Evolutionary conservation across 2,329 filamentous ascomycete species (phyloP).

Genomic region (Phoma sp.): DNA sequence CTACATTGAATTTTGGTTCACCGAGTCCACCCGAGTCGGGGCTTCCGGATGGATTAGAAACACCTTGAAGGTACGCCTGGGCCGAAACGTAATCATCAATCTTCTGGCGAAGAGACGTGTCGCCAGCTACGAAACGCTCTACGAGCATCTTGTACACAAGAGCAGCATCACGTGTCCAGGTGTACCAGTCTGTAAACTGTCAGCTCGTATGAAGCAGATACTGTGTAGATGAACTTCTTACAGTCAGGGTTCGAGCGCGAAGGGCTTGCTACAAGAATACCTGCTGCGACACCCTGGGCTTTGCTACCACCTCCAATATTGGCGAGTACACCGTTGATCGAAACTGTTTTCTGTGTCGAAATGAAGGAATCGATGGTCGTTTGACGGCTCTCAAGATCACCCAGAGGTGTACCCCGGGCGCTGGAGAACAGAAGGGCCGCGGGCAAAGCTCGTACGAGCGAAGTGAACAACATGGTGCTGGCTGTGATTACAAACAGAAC

Average conservation of each 20-base stretch:
- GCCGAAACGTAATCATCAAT: slow-evolving; percentile 74
- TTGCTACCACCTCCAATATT: slow-evolving; percentile 63
- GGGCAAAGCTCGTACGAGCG: slow-evolving; percentile 22
- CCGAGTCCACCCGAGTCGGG: slow-evolving; percentile 63
- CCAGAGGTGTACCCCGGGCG: slow-evolving; percentile 17
- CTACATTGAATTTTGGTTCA: slow-evolving; percentile 76
- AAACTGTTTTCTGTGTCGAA: slow-evolving; percentile 54
- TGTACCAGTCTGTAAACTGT: slow-evolving; percentile 69
- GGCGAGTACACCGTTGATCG: slow-evolving; percentile 61
- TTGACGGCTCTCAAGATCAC: slow-evolving; percentile 17
- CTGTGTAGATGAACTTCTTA: slow-evolving; percentile 29
- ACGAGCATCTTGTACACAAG: slow-evolving; percentile 73
- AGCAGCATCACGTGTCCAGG: slow-evolving; percentile 79
- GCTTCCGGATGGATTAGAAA: slow-evolving; percentile 73
- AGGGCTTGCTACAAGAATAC: slow-evolving; percentile 64
- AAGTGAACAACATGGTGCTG: slow-evolving; percentile 26
- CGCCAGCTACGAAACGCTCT: slow-evolving; percentile 70
- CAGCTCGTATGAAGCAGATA: background rate
- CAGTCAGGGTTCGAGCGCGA: slow-evolving; percentile 63
- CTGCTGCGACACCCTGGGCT: slow-evolving; percentile 57
- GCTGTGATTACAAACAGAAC: background rate
- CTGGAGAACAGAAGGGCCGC: slow-evolving; percentile 21
- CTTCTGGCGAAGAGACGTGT: slow-evolving; percentile 63
- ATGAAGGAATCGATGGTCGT: slow-evolving; percentile 45
- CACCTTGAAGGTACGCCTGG: slow-evolving; percentile 71